Percentiles rank a stretch among this genome's conserved stretches.
These are phyloP conservation scores for Plasmodium yoelii DNA, from an alignment of 169 alveolate species.

Conservation along the genomic window DNA sequence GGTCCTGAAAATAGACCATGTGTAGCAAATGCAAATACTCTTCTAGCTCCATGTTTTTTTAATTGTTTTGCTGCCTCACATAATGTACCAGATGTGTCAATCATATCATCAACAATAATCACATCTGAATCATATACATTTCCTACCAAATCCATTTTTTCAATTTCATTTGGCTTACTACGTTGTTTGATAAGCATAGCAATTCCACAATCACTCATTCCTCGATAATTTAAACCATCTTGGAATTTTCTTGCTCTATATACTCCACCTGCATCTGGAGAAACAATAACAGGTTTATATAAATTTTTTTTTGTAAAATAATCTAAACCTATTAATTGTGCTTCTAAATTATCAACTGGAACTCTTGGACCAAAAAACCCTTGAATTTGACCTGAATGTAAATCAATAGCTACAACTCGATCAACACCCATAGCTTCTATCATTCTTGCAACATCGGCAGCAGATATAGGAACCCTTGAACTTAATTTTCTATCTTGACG, in stretches of 20 bases:
- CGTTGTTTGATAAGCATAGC: constrained; percentile 92
- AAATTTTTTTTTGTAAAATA: constrained; percentile 84
- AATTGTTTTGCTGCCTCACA: constrained; percentile 95
- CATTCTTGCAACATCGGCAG: constrained; percentile 95
- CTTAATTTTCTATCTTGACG: constrained; percentile 93
- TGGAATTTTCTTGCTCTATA: constrained; percentile 78
- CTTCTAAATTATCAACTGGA: constrained; percentile 94
- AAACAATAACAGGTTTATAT: constrained; percentile 92
- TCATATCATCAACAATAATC: constrained; percentile 97
- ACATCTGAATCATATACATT: constrained; percentile 94
- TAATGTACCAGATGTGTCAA: constrained; percentile 98
- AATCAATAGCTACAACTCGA: constrained; percentile 94
- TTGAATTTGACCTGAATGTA: constrained; percentile 95
- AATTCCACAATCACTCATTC: constrained; percentile 79
- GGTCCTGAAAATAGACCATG: constrained; percentile 95
- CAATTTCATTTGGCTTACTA: constrained; percentile 89
- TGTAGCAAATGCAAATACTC: constrained; percentile 96
- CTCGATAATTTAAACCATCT: constrained; percentile 71
- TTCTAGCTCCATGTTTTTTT: constrained; percentile 93
- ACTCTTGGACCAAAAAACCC: constrained; percentile 96
- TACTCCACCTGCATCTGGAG: constrained; percentile 96
- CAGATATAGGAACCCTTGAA: constrained; percentile 93
- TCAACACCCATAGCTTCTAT: constrained; percentile 97
- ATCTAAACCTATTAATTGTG: constrained; percentile 90
- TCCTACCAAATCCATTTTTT: constrained; percentile 95